Percentiles rank a stretch among this genome's conserved stretches.
Conservation (phyloP, 2,329 filamentous ascomycete species). For the Ophiostoma sp. region DNA sequence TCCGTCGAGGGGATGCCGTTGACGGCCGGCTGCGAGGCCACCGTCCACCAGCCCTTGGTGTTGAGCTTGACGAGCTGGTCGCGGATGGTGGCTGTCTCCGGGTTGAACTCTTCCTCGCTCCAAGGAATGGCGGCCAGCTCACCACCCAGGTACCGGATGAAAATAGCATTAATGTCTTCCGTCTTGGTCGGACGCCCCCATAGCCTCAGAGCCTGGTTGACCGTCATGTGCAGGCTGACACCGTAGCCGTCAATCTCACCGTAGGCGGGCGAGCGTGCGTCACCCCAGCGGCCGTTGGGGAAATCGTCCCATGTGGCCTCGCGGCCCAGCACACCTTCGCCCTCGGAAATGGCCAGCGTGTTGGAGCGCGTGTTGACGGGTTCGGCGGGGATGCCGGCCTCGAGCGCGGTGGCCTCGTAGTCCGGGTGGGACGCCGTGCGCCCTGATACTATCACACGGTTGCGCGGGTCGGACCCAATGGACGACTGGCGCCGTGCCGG, state of each 20-base stretch:
- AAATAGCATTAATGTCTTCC: slow-evolving; percentile 75
- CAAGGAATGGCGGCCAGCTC: slow-evolving; percentile 82
- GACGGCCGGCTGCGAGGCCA: slow-evolving; percentile 91
- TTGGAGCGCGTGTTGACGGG: slow-evolving; percentile 77
- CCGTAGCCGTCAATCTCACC: slow-evolving; percentile 95
- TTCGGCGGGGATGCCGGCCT: slow-evolving; percentile 73
- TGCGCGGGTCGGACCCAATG: slow-evolving; percentile 80
- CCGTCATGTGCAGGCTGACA: slow-evolving; percentile 87
- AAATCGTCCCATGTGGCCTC: slow-evolving; percentile 99
- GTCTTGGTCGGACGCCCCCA: slow-evolving; percentile 76
- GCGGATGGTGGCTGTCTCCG: slow-evolving; percentile 82
- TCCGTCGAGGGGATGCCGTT: slow-evolving; percentile 80
- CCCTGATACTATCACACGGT: slow-evolving; percentile 79
- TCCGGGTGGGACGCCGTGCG: slow-evolving; percentile 59
- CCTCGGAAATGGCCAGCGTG: slow-evolving; percentile 90
- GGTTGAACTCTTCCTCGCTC: slow-evolving; percentile 84
- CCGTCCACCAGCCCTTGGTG: slow-evolving; percentile 86
- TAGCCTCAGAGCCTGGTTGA: slow-evolving; percentile 76
- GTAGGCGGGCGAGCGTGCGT: slow-evolving; percentile 93
- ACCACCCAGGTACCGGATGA: slow-evolving; percentile 77
- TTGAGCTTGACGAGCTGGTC: slow-evolving; percentile 75
- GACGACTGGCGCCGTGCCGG: slow-evolving; percentile 68
- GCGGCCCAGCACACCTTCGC: slow-evolving; percentile 81
- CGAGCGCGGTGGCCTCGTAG: slow-evolving; percentile 72
- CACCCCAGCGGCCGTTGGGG: slow-evolving; percentile 97